Evolutionary conservation across 345 rosid genomes (phyloP).

Genomic region (Syzygium aromaticum): DNA sequence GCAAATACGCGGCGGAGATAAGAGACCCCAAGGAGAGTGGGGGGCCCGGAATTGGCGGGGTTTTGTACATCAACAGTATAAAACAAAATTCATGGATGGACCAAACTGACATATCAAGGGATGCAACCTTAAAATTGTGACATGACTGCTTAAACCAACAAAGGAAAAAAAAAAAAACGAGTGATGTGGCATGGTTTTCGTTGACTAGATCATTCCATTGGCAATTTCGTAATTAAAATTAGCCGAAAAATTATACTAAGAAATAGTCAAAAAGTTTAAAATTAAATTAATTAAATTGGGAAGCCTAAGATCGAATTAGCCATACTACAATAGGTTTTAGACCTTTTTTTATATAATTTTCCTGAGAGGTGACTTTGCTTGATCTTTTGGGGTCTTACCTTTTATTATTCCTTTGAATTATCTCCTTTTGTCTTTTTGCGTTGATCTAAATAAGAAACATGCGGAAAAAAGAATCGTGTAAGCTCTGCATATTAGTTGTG

Average conservation of each 20-base stretch:
- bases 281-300: accelerated
- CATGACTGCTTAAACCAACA: accelerated
- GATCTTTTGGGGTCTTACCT: not conserved
- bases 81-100: not conserved
- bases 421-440: not conserved
- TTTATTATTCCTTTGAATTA: not conserved
- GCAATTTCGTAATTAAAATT: accelerated
- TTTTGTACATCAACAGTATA: not conserved
- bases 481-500: too few species aligned
- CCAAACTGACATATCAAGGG: accelerated
- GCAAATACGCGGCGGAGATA: not conserved
- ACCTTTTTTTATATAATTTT: not conserved
- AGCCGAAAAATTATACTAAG: accelerated
- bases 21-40: not conserved
- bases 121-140: not conserved
- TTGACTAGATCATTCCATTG: accelerated
- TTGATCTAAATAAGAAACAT: not conserved
- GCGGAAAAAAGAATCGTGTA: not conserved
- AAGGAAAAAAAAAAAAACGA: not conserved
- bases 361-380: accelerated
- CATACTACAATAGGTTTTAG: not conserved
- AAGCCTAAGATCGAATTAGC: accelerated
- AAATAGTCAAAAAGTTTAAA: accelerated
- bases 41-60: not conserved
- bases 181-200: accelerated